Evolutionary conservation across 169 alveolate species (phyloP).

Genomic region (Neospora caninum): DNA sequence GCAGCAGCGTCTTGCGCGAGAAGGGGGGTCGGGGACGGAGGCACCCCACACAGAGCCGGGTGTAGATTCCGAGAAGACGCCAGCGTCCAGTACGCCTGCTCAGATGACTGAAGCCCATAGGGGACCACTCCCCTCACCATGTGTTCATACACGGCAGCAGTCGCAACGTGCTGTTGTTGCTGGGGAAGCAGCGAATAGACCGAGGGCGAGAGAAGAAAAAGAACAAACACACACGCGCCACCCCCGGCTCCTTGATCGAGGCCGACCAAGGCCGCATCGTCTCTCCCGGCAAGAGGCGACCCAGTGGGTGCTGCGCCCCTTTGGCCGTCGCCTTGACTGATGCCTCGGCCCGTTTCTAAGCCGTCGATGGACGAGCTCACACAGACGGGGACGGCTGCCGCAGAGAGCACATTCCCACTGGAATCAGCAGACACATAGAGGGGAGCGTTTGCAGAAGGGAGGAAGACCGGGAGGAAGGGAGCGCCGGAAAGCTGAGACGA

Average conservation of each 20-base stretch:
- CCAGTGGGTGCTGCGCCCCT: no score
- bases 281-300: no score
- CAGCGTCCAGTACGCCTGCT: background rate
- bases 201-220: background rate
- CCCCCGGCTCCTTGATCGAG: no score
- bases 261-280: no score
- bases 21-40: background rate
- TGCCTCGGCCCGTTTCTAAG: background rate
- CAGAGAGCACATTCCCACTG: no score
- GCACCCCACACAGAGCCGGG: background rate
- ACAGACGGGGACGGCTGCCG: background rate
- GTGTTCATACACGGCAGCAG: background rate
- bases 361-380: background rate
- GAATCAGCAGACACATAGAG: no score
- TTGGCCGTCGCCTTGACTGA: no score
- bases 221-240: no score
- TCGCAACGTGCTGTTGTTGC: background rate
- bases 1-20: no score
- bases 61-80: background rate
- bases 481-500: no score
- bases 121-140: background rate
- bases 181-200: background rate
- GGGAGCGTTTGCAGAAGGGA: no score
- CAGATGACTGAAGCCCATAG: background rate
- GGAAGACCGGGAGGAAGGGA: no score